A percentile compares a stretch with the other conserved stretches of the same genome.
phyloP scores from a whole-genome alignment of 495 filamentous ascomycete genomes.

The Collariella sp. region DNA sequence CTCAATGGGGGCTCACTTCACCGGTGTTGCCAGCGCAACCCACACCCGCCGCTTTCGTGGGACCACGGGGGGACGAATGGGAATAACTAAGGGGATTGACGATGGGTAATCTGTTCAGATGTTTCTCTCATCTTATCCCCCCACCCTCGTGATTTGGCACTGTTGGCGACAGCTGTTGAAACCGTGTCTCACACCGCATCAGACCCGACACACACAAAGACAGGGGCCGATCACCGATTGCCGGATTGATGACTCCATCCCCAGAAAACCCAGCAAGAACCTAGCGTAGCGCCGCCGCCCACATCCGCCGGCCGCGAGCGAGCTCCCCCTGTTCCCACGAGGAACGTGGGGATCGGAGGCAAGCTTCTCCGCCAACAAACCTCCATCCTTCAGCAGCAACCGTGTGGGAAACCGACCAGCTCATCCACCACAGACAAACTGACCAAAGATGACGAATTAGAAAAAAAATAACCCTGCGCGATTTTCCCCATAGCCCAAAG shows the following conservation, averaged over 20 bases:
- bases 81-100: neutral
- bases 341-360: neutral
- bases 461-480: constrained; percentile 1
- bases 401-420: neutral
- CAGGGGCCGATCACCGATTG: constrained; percentile 1
- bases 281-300: neutral
- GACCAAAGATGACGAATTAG: neutral
- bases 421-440: neutral
- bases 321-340: constrained; percentile 1
- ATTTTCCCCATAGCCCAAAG: neutral
- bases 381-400: neutral
- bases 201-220: neutral
- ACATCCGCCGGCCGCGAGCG: constrained; percentile 1
- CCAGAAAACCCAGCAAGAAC: neutral
- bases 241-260: constrained; percentile 5
- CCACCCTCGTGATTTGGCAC: neutral
- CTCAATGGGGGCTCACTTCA: constrained; percentile 4
- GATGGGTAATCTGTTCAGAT: neutral
- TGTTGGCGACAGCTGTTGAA: neutral
- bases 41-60: constrained; percentile 10
- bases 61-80: constrained; percentile 1
- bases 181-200: neutral
- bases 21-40: constrained; percentile 17
- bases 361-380: no score
- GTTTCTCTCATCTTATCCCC: neutral